Percentiles rank a stretch among this genome's conserved stretches.
These are phyloP conservation scores for Dothideomycetidae sp. DNA, from an alignment of 2,329 filamentous ascomycete species.

Conservation along the genomic window DNA sequence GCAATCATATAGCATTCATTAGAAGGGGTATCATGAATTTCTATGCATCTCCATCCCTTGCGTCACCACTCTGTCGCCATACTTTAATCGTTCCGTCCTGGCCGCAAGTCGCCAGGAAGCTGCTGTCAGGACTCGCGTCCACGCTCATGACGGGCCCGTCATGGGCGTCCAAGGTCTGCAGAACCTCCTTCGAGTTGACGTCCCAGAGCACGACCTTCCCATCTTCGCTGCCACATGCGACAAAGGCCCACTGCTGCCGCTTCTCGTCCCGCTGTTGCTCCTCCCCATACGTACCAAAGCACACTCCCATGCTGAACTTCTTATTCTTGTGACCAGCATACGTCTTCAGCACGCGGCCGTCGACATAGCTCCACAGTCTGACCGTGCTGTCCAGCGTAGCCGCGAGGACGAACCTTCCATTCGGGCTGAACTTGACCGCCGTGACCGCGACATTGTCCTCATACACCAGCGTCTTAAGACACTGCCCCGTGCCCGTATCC, in stretches of 20 bases:
- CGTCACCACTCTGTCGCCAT: slow-evolving; percentile 32
- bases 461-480: slow-evolving; percentile 83
- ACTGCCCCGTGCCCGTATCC: slow-evolving; percentile 92
- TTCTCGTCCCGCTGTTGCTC: slow-evolving; percentile 11
- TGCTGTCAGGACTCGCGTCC: slow-evolving; percentile 41
- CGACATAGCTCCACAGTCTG: slow-evolving; percentile 87
- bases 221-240: slow-evolving; percentile 77
- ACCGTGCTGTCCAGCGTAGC: slow-evolving; percentile 85
- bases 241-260: slow-evolving; percentile 40
- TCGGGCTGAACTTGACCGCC: slow-evolving; percentile 82
- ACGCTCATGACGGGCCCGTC: slow-evolving; percentile 46
- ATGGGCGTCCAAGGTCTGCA: slow-evolving; percentile 51
- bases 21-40: background rate
- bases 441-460: slow-evolving; percentile 89
- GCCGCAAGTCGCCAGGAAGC: slow-evolving; percentile 47
- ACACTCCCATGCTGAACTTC: slow-evolving; percentile 70
- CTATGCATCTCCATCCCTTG: background rate
- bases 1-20: background rate
- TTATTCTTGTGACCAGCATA: slow-evolving; percentile 86
- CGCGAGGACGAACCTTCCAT: slow-evolving; percentile 82
- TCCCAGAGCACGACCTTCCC: slow-evolving; percentile 82
- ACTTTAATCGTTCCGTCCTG: slow-evolving; percentile 47
- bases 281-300: slow-evolving; percentile 56
- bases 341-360: slow-evolving; percentile 85
- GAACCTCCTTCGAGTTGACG: slow-evolving; percentile 65